A percentile compares a stretch with the other conserved stretches of the same genome.
Conservation (phyloP, 2,329 filamentous ascomycete genomes). For the Neospermospora avenae region DNA sequence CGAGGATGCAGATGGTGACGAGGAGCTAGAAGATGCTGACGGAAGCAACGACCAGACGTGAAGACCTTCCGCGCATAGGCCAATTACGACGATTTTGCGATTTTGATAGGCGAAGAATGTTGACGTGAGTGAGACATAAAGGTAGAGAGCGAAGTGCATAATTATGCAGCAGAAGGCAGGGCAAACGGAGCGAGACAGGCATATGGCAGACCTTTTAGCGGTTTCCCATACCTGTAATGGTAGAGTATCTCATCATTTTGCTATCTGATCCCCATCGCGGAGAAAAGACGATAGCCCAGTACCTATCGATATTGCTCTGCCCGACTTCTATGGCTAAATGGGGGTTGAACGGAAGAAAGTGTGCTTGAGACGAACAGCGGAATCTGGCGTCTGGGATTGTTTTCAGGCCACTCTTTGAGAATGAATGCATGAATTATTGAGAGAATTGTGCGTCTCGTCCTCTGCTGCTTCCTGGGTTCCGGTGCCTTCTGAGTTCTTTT, state of each 20-base stretch:
- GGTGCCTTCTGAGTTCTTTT: too few relatives aligned
- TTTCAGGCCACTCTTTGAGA: neutral
- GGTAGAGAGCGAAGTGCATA: neutral
- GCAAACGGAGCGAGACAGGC: neutral
- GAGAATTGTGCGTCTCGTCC: neutral
- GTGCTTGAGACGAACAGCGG: neutral
- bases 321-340: neutral
- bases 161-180: neutral
- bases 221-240: neutral
- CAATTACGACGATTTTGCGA: neutral
- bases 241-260: neutral
- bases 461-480: too few relatives aligned
- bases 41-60: constrained; percentile 2
- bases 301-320: neutral
- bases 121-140: neutral
- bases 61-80: neutral
- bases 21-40: constrained; percentile 11
- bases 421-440: neutral
- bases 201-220: neutral
- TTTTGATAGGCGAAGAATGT: neutral
- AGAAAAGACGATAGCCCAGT: neutral
- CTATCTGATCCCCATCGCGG: neutral
- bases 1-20: constrained; percentile 24
- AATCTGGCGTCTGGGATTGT: neutral
- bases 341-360: neutral